These are phyloP conservation scores for Fusarium aywerte DNA, from an alignment of 2,329 filamentous ascomycete genomes.

Conservation along the genomic window DNA sequence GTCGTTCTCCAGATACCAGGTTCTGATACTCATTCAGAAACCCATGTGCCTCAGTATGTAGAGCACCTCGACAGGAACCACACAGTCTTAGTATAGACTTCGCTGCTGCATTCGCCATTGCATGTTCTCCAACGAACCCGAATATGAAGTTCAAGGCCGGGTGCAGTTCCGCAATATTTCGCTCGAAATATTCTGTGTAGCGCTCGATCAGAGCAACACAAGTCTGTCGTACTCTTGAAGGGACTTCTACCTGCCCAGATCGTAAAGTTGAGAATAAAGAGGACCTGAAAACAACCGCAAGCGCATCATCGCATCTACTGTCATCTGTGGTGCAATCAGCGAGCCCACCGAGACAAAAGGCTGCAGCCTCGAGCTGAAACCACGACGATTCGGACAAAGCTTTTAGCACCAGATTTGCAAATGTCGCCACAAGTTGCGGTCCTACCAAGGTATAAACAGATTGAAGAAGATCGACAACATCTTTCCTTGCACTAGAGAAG, in stretches of 20 bases:
- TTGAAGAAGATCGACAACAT: conserved; percentile 82
- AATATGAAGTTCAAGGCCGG: conserved; percentile 80
- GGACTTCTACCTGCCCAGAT: conserved; percentile 63
- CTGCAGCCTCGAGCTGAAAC: conserved; percentile 69
- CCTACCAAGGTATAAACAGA: conserved; percentile 73
- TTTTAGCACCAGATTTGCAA: conserved; percentile 65
- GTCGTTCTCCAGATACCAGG: conserved; percentile 63
- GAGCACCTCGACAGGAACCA: conserved; percentile 75
- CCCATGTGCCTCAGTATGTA: conserved; percentile 73
- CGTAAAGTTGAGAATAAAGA: conserved; percentile 66
- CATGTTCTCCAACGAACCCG: conserved; percentile 69
- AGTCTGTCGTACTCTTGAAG: conserved; percentile 72
- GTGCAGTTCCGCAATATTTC: conserved; percentile 73
- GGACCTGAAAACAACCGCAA: conserved; percentile 71
- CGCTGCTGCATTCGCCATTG: conserved; percentile 74
- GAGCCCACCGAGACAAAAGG: conserved; percentile 73
- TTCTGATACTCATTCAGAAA: conserved; percentile 78
- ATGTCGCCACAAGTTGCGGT: conserved; percentile 64
- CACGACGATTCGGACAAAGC: conserved; percentile 62
- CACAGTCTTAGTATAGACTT: conserved; percentile 80
- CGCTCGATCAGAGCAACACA: conserved; percentile 76
- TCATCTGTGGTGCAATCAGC: conserved; percentile 72
- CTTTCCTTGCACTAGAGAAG: conserved; percentile 78
- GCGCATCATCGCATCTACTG: conserved; percentile 65
- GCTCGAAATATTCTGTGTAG: conserved; percentile 81